phyloP scores from a whole-genome alignment of 805 yeast species.

The Vanderwaltozyma polyspora region DNA sequence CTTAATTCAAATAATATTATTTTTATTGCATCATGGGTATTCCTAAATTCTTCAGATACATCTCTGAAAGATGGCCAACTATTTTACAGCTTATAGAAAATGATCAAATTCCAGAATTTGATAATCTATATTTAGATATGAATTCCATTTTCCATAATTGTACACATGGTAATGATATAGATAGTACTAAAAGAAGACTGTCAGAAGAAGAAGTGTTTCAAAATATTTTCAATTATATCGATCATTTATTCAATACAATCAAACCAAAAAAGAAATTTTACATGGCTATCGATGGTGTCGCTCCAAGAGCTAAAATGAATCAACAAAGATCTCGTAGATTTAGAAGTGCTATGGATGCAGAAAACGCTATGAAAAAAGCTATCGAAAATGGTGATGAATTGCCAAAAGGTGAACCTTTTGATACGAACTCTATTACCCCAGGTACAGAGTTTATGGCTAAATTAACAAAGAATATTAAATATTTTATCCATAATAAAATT shows the following conservation, averaged over 20 bases:
- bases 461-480: constrained; percentile 68
- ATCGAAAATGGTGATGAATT: constrained; percentile 57
- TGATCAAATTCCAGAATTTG: constrained; percentile 82
- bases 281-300: constrained; percentile 98
- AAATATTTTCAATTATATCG: constrained; percentile 88
- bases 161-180: constrained; percentile 57
- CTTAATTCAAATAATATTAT: no score
- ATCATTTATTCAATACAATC: constrained; percentile 79
- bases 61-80: constrained; percentile 98
- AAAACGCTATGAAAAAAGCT: constrained; percentile 64
- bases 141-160: constrained; percentile 91
- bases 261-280: constrained; percentile 78
- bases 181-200: constrained; percentile 47
- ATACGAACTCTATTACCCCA: constrained; percentile 88
- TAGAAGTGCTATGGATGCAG: constrained; percentile 88
- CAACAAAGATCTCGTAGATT: constrained; percentile 95
- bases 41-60: constrained; percentile 92
- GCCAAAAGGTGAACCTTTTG: constrained; percentile 75
- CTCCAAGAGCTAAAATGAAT: constrained; percentile 97
- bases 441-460: constrained; percentile 96
- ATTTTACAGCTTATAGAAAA: constrained; percentile 79
- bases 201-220: constrained; percentile 88
- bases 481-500: constrained; percentile 79
- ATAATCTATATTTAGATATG: constrained; percentile 92
- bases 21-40: no score